A percentile compares a stretch with the other conserved stretches of the same genome.
Evolutionary conservation across 1,284 basidiomycete species (phyloP).

Genomic region (Bondarzewia mesenterica): DNA sequence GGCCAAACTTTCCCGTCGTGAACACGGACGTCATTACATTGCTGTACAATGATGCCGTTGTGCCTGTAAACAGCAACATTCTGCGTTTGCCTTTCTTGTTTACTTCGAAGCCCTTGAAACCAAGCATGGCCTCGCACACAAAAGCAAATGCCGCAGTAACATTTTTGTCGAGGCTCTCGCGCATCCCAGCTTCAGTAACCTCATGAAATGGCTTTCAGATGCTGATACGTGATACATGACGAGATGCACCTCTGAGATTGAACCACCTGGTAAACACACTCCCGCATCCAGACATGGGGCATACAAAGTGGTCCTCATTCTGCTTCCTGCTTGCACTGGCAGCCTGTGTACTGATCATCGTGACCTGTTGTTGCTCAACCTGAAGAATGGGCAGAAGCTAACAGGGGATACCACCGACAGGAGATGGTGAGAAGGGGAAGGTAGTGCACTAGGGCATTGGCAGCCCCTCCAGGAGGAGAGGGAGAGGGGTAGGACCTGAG

Average conservation of each 20-base stretch:
- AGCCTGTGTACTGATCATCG: slow-evolving; percentile 86
- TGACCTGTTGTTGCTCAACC: slow-evolving; percentile 89
- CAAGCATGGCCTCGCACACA: slow-evolving; percentile 50
- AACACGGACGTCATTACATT: slow-evolving; percentile 60
- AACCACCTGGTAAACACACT: slow-evolving; percentile 90
- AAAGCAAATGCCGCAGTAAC: slow-evolving; percentile 63
- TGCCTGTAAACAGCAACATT: slow-evolving; percentile 71
- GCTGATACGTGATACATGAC: slow-evolving; percentile 26
- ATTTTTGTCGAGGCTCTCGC: slow-evolving; percentile 40
- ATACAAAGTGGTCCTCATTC: slow-evolving; percentile 87
- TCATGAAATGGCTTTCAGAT: slow-evolving; percentile 66
- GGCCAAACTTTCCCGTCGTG: slow-evolving; percentile 61
- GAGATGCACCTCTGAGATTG: slow-evolving; percentile 61
- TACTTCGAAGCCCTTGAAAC: slow-evolving; percentile 54
- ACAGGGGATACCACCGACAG: slow-evolving; percentile 30
- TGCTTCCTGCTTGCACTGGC: slow-evolving; percentile 84
- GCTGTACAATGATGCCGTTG: slow-evolving; percentile 61
- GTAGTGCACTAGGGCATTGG: slow-evolving; percentile 8
- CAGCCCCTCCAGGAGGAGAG: background rate
- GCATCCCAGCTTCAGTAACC: slow-evolving; percentile 51
- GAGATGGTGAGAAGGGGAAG: slow-evolving; percentile 9
- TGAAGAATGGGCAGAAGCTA: slow-evolving; percentile 76
- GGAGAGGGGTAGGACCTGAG: slow-evolving; percentile 24
- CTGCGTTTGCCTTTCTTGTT: slow-evolving; percentile 43
- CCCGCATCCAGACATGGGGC: slow-evolving; percentile 91